Conservation (phyloP, 1,139 yeast species). For the Arxiozyma bovina region DNA sequence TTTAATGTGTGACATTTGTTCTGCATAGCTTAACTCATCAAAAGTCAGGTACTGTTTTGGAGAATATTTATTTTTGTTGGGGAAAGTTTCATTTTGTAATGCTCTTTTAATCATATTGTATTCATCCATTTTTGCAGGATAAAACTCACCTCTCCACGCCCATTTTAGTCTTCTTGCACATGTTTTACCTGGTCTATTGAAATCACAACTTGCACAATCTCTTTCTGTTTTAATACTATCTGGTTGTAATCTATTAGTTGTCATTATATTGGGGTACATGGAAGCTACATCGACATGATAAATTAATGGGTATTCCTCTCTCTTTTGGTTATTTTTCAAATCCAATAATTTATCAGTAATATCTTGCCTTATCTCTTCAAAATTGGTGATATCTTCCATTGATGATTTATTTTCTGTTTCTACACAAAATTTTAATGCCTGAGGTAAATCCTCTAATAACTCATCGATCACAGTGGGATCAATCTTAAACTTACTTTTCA, state of each 20-base stretch:
- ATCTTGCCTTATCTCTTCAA: conserved; percentile 57
- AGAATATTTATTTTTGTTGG: conserved; percentile 38
- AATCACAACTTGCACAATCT: conserved; percentile 96
- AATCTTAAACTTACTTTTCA: conserved; percentile 62
- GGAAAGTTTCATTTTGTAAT: conserved; percentile 68
- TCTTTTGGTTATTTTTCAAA: conserved; percentile 50
- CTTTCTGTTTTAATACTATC: conserved; percentile 95
- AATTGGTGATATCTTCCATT: conserved; percentile 69
- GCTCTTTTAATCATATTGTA: conserved; percentile 85
- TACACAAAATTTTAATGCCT: conserved; percentile 73
- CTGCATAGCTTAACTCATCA: conserved; percentile 66
- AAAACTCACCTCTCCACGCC: conserved; percentile 98
- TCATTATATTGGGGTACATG: conserved; percentile 98
- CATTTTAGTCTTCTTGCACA: conserved; percentile 91
- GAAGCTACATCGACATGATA: conserved; percentile 99
- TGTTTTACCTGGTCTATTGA: conserved; percentile 85
- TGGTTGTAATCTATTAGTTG: conserved; percentile 93
- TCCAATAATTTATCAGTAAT: conserved; percentile 49
- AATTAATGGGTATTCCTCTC: conserved; percentile 75
- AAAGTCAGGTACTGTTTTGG: conserved; percentile 47
- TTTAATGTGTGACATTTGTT: conserved; percentile 69
- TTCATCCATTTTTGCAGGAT: conserved; percentile 86
- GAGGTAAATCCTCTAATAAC: conserved; percentile 59
- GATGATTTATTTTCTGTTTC: conserved; percentile 71
- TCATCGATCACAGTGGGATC: conserved; percentile 83